A percentile compares a stretch with the other conserved stretches of the same genome.
These are phyloP conservation scores for Alternaria sp. DNA, from an alignment of 2,329 filamentous ascomycete genomes.

Conservation along the genomic window DNA sequence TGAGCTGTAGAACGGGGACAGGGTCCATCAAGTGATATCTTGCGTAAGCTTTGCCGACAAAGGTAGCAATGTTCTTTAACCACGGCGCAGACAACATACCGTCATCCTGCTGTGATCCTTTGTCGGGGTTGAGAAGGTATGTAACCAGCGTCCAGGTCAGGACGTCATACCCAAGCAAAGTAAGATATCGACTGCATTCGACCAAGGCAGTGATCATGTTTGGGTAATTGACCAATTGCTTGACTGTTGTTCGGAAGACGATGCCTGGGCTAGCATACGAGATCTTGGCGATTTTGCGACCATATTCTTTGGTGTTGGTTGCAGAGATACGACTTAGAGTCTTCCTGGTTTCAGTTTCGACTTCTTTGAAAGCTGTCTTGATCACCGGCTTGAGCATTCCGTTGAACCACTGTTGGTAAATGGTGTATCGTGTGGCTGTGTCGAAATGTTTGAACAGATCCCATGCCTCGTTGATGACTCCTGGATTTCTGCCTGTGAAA, in stretches of 20 bases:
- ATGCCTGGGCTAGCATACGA: constrained; percentile 89
- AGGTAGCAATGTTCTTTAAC: constrained; percentile 88
- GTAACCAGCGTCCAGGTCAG: constrained; percentile 91
- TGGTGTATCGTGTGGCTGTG: constrained; percentile 77
- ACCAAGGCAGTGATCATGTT: constrained; percentile 96
- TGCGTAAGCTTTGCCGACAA: constrained; percentile 88
- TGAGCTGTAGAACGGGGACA: constrained; percentile 86
- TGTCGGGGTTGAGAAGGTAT: constrained; percentile 65
- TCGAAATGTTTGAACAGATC: constrained; percentile 82
- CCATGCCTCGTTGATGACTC: constrained; percentile 86
- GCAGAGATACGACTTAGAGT: constrained; percentile 89
- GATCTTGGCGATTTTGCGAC: constrained; percentile 88
- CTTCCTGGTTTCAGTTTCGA: constrained; percentile 80
- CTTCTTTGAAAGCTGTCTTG: constrained; percentile 77
- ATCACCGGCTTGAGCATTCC: constrained; percentile 67
- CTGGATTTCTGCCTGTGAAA: constrained; percentile 83
- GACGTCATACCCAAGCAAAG: constrained; percentile 89
- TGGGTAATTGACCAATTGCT: constrained; percentile 91
- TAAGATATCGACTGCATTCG: constrained; percentile 93
- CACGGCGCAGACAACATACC: constrained; percentile 86
- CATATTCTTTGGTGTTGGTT: constrained; percentile 86
- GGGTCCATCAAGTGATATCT: constrained; percentile 85
- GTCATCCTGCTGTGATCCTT: constrained; percentile 68
- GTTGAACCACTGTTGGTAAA: constrained; percentile 90
- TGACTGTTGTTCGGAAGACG: constrained; percentile 87